Conservation (phyloP, 495 filamentous ascomycete species). For the Xylaria palmicola region DNA sequence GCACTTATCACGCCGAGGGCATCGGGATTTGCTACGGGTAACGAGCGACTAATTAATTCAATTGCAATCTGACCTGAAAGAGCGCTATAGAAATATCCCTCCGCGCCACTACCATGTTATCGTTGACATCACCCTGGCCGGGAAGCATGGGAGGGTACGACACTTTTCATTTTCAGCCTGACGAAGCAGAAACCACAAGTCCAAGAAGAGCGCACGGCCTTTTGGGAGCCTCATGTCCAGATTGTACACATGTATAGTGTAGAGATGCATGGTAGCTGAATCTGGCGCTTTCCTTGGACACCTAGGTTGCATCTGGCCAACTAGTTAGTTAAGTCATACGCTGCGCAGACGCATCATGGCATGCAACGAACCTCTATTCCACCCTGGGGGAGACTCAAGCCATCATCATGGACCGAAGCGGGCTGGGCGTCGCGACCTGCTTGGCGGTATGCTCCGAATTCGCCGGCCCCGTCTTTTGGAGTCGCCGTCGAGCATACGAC, state of each 20-base stretch:
- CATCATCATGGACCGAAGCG: constrained; percentile 60
- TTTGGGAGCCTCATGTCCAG: neutral
- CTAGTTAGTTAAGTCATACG: constrained; percentile 23
- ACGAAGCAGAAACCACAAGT: constrained; percentile 17
- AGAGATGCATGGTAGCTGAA: neutral
- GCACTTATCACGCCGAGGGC: neutral
- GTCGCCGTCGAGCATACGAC: constrained; percentile 32
- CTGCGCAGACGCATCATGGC: neutral
- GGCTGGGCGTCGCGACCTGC: constrained; percentile 53
- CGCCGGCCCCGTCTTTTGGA: constrained; percentile 37
- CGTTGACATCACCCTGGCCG: constrained; percentile 3
- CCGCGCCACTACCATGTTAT: neutral
- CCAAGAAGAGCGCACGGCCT: neutral
- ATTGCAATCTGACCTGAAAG: constrained; percentile 25
- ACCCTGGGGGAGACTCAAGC: constrained; percentile 47
- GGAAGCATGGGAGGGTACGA: neutral
- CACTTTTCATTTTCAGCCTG: constrained; percentile 7
- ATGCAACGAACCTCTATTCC: constrained; percentile 25
- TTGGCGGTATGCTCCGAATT: constrained; percentile 37
- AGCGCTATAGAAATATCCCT: constrained; percentile 16
- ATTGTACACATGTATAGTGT: neutral
- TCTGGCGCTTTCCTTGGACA: constrained; percentile 3
- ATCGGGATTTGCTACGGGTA: neutral
- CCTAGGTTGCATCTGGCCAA: constrained; percentile 21
- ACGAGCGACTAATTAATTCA: constrained; percentile 23